Evolutionary conservation across 2,329 filamentous ascomycete genomes (phyloP), one percentile per base, ranked within the genome.

Genomic region (Cladosporium sp.): DNA sequence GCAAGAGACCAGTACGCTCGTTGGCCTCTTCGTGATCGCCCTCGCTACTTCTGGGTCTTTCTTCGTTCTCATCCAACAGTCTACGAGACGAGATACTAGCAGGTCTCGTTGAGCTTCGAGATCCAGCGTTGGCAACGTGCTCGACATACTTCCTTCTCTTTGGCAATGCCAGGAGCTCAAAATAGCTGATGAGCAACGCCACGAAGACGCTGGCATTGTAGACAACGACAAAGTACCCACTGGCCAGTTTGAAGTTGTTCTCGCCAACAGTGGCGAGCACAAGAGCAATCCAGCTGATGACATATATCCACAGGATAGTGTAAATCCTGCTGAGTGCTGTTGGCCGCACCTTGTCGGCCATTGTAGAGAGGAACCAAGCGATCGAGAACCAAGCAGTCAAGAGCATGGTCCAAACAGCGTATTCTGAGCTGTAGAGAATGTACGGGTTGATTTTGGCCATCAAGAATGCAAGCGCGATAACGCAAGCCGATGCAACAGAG

Each of bases 341-440:
- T 1, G 95, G 94, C 16, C 94, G 86, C 57, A 90, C 86, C 67
- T 89, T 90, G 73, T 93, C 90, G 18, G 92, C 91, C 2, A 91
- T 89, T 21, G 89, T 86, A 72, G 92, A 88, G 40, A 96, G 83
- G 69, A 92, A 89, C 94, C 94, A 98, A 55, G 92, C 89, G 23
- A 89, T 77, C 66, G 90, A 88, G 73, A 95, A 88, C 83, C 93
- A 97, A 0, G 92, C 83, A 0, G 91, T 91, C 0, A 94, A 74
- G 80, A 93, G 91, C 89, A 96, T 96, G 31, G 76, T 78, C 92
- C 93, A 96, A 73, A 97, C 90, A 5, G 91, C 84, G 76, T 95
- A 98, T 57, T 89, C 85, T 72, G 91, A 96, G 78, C 92, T 93
- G 80, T 97, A 95, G n/a, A 95, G 82, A 72, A 98, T 92, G 72